A percentile compares a stretch with the other conserved stretches of the same genome.
phyloP scores from a whole-genome alignment of 176 grass and related monocot species.

The bread wheat (Triticum aestivum) region IWGSC_CS_RefSeq_v2.1 NC_057798.1:220825119-220825618 shows the following conservation, averaged over 20 bases:
- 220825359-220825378: constrained; percentile 40
- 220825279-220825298: constrained; percentile 94
- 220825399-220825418: background rate
- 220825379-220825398: background rate
- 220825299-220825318: constrained; percentile 91
- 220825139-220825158: constrained; percentile 93
- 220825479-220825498: constrained; percentile 35
- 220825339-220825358: constrained; percentile 40
- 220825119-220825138: constrained; percentile 95
- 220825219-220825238: background rate
- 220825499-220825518: background rate
- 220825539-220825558: background rate
- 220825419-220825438: constrained; percentile 30
- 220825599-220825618: background rate
- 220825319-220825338: constrained; percentile 78
- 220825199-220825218: constrained; percentile 1
- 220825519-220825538: background rate
- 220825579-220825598: background rate
- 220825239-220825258: background rate
- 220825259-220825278: background rate
- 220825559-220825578: constrained; percentile 1
- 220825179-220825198: constrained; percentile 59
- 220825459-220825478: constrained; percentile 89
- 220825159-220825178: constrained; percentile 87
- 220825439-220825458: constrained; percentile 84